Evolutionary conservation across 805 yeast species (phyloP).

Genomic region (Suhomyces faveliae): DNA sequence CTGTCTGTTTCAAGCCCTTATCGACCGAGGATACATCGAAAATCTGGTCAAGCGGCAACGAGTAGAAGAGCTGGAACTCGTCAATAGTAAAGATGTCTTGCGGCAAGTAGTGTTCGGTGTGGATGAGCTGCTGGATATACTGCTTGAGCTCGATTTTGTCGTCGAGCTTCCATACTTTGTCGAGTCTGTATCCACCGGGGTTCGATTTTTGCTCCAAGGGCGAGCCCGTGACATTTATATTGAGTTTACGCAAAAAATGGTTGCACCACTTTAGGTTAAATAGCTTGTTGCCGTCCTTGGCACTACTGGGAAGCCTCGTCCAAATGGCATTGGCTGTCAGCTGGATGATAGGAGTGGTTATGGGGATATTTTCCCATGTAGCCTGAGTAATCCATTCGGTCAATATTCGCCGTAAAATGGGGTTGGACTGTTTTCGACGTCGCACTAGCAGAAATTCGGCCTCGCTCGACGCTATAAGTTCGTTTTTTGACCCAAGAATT

Average conservation of each 20-base stretch:
- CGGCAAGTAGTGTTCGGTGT: slow-evolving; percentile 39
- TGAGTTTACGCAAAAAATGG: slow-evolving; percentile 46
- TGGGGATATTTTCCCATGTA: slow-evolving; percentile 64
- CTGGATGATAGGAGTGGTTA: slow-evolving; percentile 61
- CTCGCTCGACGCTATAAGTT: slow-evolving; percentile 48
- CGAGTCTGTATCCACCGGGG: slow-evolving; percentile 26
- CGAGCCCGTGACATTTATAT: slow-evolving; percentile 49
- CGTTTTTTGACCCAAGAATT: slow-evolving; percentile 55
- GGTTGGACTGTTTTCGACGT: slow-evolving; percentile 54
- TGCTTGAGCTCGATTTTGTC: slow-evolving; percentile 51
- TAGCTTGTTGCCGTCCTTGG: slow-evolving; percentile 63
- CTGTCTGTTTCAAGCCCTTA: slow-evolving; percentile 40
- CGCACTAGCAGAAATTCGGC: slow-evolving; percentile 51
- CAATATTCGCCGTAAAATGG: slow-evolving; percentile 54
- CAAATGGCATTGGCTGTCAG: slow-evolving; percentile 63
- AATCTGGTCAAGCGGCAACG: slow-evolving; percentile 59
- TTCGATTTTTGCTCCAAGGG: slow-evolving; percentile 21
- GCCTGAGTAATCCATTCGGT: slow-evolving; percentile 72
- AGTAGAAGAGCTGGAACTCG: slow-evolving; percentile 59
- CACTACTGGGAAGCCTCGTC: slow-evolving; percentile 53
- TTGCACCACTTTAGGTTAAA: slow-evolving; percentile 64
- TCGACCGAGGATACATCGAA: slow-evolving; percentile 46
- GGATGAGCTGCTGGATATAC: slow-evolving; percentile 35
- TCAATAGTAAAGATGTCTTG: slow-evolving; percentile 58
- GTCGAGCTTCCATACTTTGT: slow-evolving; percentile 61